A percentile compares a stretch with the other conserved stretches of the same genome.
Evolutionary conservation across 805 yeast genomes (phyloP).

Genomic region (Candida golubevii): DNA sequence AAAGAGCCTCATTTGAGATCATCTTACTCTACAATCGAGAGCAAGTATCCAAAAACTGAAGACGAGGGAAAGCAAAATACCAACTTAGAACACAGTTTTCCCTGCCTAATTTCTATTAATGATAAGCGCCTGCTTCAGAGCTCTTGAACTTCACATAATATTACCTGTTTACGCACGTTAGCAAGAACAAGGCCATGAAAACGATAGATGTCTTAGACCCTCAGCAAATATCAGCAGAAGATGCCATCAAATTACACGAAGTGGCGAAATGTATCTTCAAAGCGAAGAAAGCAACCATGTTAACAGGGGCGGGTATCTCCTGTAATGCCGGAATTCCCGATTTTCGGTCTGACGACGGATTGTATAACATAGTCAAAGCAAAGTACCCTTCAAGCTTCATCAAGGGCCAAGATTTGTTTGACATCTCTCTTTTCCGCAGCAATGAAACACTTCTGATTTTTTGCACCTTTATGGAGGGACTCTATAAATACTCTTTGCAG

Average conservation of each 20-base stretch:
- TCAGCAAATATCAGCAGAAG: conserved; percentile 21
- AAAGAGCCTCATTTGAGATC: no score
- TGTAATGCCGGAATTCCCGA: conserved; percentile 98
- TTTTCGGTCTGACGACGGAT: conserved; percentile 79
- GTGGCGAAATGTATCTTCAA: conserved; percentile 43
- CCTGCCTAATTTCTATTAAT: neutral
- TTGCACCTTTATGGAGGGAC: conserved; percentile 82
- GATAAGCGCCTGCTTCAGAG: neutral
- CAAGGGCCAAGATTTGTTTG: conserved; percentile 89
- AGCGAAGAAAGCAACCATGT: conserved; percentile 57
- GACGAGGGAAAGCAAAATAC: no score
- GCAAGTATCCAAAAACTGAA: no score
- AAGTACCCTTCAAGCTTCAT: conserved; percentile 59
- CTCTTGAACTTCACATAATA: neutral
- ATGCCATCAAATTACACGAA: conserved; percentile 31
- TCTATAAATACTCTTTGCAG: conserved; percentile 55
- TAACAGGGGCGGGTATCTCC: conserved; percentile 96
- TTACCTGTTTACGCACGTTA: neutral
- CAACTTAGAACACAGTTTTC: neutral
- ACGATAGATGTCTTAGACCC: conserved; percentile 21
- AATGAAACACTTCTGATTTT: conserved; percentile 65
- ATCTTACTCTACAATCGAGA: no score
- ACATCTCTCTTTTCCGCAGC: conserved; percentile 72
- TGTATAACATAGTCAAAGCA: conserved; percentile 67
- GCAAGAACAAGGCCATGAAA: conserved; percentile 21